phyloP scores from a whole-genome alignment of 768 basidiomycete genomes.

The Suillus decipiens region DNA sequence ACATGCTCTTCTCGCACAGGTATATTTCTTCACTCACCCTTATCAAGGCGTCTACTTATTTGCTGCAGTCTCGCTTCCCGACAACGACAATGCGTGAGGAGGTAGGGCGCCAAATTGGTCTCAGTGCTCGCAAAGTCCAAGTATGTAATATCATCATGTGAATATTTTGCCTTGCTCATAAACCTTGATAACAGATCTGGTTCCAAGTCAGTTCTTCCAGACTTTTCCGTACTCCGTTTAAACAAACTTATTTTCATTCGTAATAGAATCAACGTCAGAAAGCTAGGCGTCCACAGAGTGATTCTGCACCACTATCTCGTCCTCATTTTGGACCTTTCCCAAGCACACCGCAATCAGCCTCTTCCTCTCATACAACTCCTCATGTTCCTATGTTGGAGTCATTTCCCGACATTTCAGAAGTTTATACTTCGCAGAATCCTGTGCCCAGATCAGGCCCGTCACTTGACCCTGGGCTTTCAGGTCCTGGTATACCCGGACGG shows the following conservation, averaged over 20 bases:
- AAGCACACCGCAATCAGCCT: slow-evolving; percentile 39
- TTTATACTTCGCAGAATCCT: slow-evolving; percentile 16
- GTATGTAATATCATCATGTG: slow-evolving; percentile 42
- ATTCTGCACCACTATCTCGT: slow-evolving; percentile 51
- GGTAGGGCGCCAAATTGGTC: slow-evolving; percentile 82
- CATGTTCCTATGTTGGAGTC: slow-evolving; percentile 3
- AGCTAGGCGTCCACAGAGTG: slow-evolving; percentile 71
- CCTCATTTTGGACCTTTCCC: slow-evolving; percentile 68
- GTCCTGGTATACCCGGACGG: slow-evolving; percentile 56
- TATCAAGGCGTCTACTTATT: not conserved
- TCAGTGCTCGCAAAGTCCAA: slow-evolving; percentile 90
- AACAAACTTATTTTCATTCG: slow-evolving; percentile 17
- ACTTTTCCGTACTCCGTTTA: slow-evolving; percentile 7
- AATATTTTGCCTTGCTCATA: slow-evolving; percentile 15
- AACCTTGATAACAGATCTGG: slow-evolving; percentile 64
- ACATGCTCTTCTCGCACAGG: slow-evolving; percentile 84
- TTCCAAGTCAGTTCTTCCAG: slow-evolving; percentile 68
- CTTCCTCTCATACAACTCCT: slow-evolving; percentile 22
- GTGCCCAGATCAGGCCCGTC: slow-evolving; percentile 25
- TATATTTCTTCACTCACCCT: slow-evolving; percentile 31
- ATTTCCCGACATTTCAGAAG: slow-evolving; percentile 16
- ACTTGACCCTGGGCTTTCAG: slow-evolving; percentile 44
- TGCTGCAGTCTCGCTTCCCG: slow-evolving; percentile 77
- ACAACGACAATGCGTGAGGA: slow-evolving; percentile 87
- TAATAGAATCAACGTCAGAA: slow-evolving; percentile 86